Base-by-base conservation (phyloP, 768 basidiomycete genomes). In the Termitomyces titanicus region DNA sequence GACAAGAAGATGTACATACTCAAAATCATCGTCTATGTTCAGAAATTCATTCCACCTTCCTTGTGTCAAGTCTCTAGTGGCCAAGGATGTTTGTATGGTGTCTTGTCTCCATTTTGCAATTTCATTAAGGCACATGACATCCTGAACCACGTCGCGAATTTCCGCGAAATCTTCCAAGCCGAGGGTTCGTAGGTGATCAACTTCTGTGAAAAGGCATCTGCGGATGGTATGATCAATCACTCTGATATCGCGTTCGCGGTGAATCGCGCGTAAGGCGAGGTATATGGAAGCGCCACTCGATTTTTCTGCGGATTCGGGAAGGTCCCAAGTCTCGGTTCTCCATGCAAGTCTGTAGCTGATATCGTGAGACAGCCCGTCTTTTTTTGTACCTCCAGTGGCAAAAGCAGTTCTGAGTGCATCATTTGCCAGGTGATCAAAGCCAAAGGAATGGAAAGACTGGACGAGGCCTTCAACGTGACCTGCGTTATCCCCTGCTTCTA, bases 241-340 rank as follows among this genome's bases (percentile, higher is more conserved):
- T 1, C 64, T 64, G 0, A 70, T 64, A 63, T 88, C 83, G 38
- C 91, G 80, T 64, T 92, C 92, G 5, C 90, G 82, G 60, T 95
- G 84, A n/a, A 93, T 72, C 0, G 92, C 85, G 39, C 89, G 83
- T 33, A 99, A 75, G 3, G 91, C 85, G 31, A 79, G 75, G 68
- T 96, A 99, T 4, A 98, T 72, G 2, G 85, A 72, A 13, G 80
- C 76, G 22, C 82, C 83, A 9, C 83, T 68, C 25, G 73, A 73
- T 22, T 72, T 71, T 51, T 75, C 69, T 1, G 70, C 69, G 10
- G 76, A 74, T 47, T 89, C 82, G 1, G 95, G 95, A 24, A 99
- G 74, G 69, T 98, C 95, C 97, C 97, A 99, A 1, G 86, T 88
- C 57, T 89, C 92, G 0, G 94, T 96, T 44, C 95, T 80, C 97